Percentiles rank a stretch among this genome's conserved stretches.
These are phyloP conservation scores for Tremella mesenterica DNA, from an alignment of 768 basidiomycete genomes.

Conservation along the genomic window DNA sequence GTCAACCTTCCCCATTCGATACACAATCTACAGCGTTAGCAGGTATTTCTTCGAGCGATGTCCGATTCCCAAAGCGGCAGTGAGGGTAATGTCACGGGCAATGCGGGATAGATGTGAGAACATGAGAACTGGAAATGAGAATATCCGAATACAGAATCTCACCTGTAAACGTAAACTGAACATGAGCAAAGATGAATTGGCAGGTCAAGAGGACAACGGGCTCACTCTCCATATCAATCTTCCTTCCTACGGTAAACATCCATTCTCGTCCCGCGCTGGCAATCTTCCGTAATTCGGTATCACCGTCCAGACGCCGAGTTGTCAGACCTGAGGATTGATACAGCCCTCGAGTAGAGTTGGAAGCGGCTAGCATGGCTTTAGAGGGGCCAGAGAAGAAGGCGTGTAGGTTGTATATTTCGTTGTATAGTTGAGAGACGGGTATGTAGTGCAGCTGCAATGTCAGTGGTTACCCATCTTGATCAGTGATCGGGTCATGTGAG, in stretches of 20 bases:
- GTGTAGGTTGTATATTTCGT: conserved; percentile 87
- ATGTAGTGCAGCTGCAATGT: conserved; percentile 77
- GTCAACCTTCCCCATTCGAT: conserved; percentile 80
- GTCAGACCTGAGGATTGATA: conserved; percentile 31
- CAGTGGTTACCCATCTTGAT: background rate
- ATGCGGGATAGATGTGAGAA: conserved; percentile 65
- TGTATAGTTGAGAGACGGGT: conserved; percentile 74
- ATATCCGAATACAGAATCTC: too few relatives aligned
- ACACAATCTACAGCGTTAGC: too few relatives aligned
- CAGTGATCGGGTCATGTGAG: background rate
- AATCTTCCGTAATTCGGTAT: conserved; percentile 65
- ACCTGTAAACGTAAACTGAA: conserved; percentile 8
- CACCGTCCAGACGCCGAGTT: conserved; percentile 53
- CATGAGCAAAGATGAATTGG: background rate
- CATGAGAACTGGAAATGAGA: background rate
- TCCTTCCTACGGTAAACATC: conserved; percentile 73
- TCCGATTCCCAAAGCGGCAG: too few relatives aligned
- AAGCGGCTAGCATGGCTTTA: conserved; percentile 51
- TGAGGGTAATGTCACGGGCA: too few relatives aligned
- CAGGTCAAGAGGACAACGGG: background rate
- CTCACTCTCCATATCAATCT: conserved; percentile 83
- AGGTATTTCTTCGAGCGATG: too few relatives aligned
- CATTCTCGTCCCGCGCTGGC: conserved; percentile 88
- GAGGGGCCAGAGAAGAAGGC: conserved; percentile 86
- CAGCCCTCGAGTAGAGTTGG: conserved; percentile 50